Conservation (phyloP, 768 basidiomycete species). For the Phlebiopsis flavidoalba region DNA sequence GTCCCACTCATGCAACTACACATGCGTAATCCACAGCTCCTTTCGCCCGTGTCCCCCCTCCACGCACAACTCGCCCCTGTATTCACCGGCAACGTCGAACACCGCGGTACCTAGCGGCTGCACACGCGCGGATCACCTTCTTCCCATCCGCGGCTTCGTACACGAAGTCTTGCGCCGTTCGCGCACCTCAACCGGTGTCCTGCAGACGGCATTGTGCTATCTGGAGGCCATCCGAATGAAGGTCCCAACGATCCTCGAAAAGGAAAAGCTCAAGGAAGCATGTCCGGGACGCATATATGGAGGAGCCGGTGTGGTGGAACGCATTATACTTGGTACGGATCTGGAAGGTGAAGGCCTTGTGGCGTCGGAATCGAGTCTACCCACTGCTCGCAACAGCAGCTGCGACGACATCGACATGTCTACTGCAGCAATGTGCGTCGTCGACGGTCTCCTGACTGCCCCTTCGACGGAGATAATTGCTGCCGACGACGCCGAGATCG, state of each 20-base stretch:
- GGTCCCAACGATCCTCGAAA: constrained; percentile 54
- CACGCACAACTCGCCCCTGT: constrained; percentile 32
- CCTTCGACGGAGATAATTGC: constrained; percentile 6
- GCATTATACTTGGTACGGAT: constrained; percentile 6
- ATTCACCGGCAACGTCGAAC: constrained; percentile 23
- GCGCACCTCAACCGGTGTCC: constrained; percentile 74
- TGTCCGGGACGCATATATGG: constrained; percentile 32
- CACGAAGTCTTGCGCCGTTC: constrained; percentile 87
- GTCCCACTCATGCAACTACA: constrained; percentile 16
- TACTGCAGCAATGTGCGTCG: background rate
- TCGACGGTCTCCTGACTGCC: constrained; percentile 6
- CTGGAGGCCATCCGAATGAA: constrained; percentile 75
- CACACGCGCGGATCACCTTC: constrained; percentile 29
- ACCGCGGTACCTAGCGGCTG: constrained; percentile 14
- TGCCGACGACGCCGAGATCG: background rate
- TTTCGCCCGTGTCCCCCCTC: constrained; percentile 53
- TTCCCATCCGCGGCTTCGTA: constrained; percentile 74
- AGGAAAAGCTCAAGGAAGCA: constrained; percentile 37
- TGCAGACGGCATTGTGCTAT: constrained; percentile 87
- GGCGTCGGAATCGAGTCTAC: background rate
- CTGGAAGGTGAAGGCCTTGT: background rate
- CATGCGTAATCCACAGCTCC: constrained; percentile 38
- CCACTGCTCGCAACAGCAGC: background rate
- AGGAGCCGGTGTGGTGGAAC: background rate
- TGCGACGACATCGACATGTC: background rate